Base-by-base conservation (phyloP, 495 filamentous ascomycete species). In the Aspergillus affinis region DNA sequence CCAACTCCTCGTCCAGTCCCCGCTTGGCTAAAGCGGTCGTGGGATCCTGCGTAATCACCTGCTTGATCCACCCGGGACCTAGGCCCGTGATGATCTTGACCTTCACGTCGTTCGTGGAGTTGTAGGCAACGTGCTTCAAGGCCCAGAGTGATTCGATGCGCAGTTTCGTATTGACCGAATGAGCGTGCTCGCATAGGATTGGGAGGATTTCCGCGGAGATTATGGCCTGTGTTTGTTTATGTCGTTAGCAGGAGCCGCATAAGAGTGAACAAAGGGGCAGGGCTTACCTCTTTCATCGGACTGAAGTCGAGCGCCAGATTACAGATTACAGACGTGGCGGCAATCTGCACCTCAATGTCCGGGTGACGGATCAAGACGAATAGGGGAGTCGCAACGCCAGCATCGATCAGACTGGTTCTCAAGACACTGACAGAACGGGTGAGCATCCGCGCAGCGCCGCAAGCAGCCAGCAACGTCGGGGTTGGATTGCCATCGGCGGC, bases 141-240 rank as follows among this genome's bases (percentile, higher is more conserved):
- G 91, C 92, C 94, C 94, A 98, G 10, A 98, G 72, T 9, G 91
- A 90, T 61, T 91, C 90, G 13, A 94, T 78, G 49, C 89, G 83
- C 46, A 98, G 72, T 23, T 84, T 84, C 6, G 86, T 79, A 65
- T 91, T 87, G 56, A 81, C 75, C 4, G 89, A 92, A 70, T 89
- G 90, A 0, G 92, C 92, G 68, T 96, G 90, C 65, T 90, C 85
- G 63, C 91, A 96, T 5, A 98, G 74, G 5, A 88, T 82, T 53
- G 86, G 87, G 47, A 96, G 75, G 10, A 91, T 83, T n/a, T 91
- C 92, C 12, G 81, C 84, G 21, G 89, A 83, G 15, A 92, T 76
- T 30, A 97, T 87, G 17, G 82, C 76, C 86, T 97, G 61, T 9
- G 59, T 27, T 53, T 26, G 65, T 74, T 4, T 69, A 62, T 12